Evolutionary conservation across 352 stramenopile species (phyloP), one percentile per base, ranked within the genome.

Genomic region (Pythium vanterpoolii): DNA sequence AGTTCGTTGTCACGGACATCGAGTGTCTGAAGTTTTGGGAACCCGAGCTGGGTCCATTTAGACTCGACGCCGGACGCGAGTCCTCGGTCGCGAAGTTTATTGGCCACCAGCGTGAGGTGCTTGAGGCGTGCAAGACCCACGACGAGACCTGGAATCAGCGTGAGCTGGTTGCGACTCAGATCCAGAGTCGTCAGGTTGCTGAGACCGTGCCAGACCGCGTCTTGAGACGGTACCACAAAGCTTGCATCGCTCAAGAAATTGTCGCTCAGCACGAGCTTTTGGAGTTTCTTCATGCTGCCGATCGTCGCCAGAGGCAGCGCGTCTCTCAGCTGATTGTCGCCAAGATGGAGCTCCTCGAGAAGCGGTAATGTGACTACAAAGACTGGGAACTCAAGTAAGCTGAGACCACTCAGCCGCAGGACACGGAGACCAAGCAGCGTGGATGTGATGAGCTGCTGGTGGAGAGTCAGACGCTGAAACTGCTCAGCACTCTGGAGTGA

Each of bases 271-370:
- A 77, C 30, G 10, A 89, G 43, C 0, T 18, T 53, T 26, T 59
- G 54, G 1, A 86, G 59, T 8, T 39, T 39, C 30, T 62, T 62
- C 53, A 68, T 60, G 1, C 16, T 33, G 5, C 46, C 50, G 13
- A 68, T 36, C 2, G 56, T 46, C 1, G 8, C 50, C 9, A 74
- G 31, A 16, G 72, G 65, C 1, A 56, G 38, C 24, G 62, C 48
- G 8, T 44, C 54, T 1, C 27, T 3, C 16, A 83, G 26, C 5
- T 68, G 62, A 39, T 83, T 83, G 19, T 72, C 58, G 21, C 59
- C 64, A 21, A 83, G 53, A 43, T 83, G 63, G 9, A 83, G 55
- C 16, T 69, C 62, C 13, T 70, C 38, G 5, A 83, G 59, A 11
- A 64, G 19, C 8, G 39, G 42, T 0, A 81, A 39, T 5, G 9